phyloP scores from a whole-genome alignment of 2,329 filamentous ascomycete species.

The Botryotinia calthae region DNA sequence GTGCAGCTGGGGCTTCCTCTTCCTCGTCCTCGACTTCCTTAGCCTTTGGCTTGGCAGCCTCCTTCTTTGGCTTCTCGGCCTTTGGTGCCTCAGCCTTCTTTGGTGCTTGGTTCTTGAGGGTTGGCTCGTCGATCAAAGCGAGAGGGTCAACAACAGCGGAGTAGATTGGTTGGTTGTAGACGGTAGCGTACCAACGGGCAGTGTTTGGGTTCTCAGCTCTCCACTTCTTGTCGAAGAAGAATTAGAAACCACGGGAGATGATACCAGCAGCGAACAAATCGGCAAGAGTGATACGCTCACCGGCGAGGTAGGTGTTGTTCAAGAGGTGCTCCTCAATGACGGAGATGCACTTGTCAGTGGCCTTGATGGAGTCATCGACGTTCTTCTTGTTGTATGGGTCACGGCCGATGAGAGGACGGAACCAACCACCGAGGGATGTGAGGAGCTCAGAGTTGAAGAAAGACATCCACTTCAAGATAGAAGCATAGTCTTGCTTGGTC shows the following conservation, averaged over 20 bases:
- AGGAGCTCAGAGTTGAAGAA: slow-evolving; percentile 91
- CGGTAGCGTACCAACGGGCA: slow-evolving; percentile 91
- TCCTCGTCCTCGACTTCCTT: slow-evolving; percentile 61
- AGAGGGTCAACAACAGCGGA: slow-evolving; percentile 73
- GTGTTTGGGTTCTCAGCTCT: slow-evolving; percentile 79
- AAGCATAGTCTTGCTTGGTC: slow-evolving; percentile 98
- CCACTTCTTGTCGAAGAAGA: slow-evolving; percentile 90
- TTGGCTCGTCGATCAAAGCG: slow-evolving; percentile 76
- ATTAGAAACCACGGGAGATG: slow-evolving; percentile 85
- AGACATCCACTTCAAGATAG: slow-evolving; percentile 97
- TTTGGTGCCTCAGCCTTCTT: slow-evolving; percentile 71
- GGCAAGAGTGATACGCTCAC: slow-evolving; percentile 95
- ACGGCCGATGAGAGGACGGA: slow-evolving; percentile 78
- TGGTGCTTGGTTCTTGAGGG: slow-evolving; percentile 64
- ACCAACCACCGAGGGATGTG: slow-evolving; percentile 71
- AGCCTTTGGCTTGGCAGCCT: slow-evolving; percentile 47
- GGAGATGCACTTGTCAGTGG: slow-evolving; percentile 62
- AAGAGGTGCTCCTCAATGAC: slow-evolving; percentile 84
- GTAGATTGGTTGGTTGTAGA: slow-evolving; percentile 91
- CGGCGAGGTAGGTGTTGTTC: slow-evolving; percentile 94
- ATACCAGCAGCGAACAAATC: slow-evolving; percentile 82
- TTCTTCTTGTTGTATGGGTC: slow-evolving; percentile 97
- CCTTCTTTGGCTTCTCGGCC: slow-evolving; percentile 59
- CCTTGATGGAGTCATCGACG: slow-evolving; percentile 76
- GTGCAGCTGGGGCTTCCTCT: slow-evolving; percentile 56